A percentile compares a stretch with the other conserved stretches of the same genome.
phyloP scores from a whole-genome alignment of 2,329 filamentous ascomycete species.

The Ophiocordyceps camponoti-floridani region DNA sequence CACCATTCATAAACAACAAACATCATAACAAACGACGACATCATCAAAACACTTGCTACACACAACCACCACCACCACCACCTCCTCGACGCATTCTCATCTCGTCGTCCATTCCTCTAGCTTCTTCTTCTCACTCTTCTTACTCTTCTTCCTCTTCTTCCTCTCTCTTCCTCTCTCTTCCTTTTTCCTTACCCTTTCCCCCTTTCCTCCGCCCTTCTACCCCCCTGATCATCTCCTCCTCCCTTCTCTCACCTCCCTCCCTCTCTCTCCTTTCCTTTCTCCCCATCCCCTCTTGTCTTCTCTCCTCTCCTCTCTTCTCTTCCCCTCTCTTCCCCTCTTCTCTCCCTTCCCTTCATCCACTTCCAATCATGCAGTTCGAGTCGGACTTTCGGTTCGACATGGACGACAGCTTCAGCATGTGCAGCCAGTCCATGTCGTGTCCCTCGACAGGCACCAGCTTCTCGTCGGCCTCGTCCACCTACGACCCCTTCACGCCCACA shows the following conservation, averaged over 20 bases:
- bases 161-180: too few species aligned
- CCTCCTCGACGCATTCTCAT: not conserved
- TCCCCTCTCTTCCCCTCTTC: not conserved
- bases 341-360: not conserved
- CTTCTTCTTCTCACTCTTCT: too few species aligned
- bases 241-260: not conserved
- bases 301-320: not conserved
- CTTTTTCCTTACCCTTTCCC: not conserved
- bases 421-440: conserved; percentile 17
- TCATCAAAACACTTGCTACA: not conserved
- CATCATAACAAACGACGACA: not conserved
- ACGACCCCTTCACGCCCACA: conserved; percentile 25
- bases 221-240: not conserved
- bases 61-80: not conserved
- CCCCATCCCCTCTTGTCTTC: not conserved
- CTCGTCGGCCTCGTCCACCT: conserved; percentile 20
- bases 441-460: conserved; percentile 18
- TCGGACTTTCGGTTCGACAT: conserved; percentile 20
- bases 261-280: not conserved
- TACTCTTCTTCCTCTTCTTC: too few species aligned
- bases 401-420: conserved; percentile 20
- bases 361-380: conserved; percentile 18
- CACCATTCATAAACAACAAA: not conserved
- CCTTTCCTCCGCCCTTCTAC: not conserved
- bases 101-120: too few species aligned